Base-by-base conservation (phyloP, 2,329 filamentous ascomycete species). In the Clarireedia paspali region DNA sequence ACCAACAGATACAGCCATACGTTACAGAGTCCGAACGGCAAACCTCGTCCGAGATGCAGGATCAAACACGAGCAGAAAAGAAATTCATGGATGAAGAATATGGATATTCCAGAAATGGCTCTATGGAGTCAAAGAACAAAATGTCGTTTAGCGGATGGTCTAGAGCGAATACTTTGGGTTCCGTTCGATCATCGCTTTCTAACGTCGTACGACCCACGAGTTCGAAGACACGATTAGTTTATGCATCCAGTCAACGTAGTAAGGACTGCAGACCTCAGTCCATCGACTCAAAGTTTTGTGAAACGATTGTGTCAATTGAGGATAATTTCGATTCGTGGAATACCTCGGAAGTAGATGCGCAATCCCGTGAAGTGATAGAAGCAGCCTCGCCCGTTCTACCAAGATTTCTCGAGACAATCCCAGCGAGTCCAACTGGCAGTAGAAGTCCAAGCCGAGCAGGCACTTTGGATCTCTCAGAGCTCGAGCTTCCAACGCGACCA, bases 261-360 rank as follows among this genome's bases (percentile, higher is more conserved):
- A 64, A 66, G 7, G 53, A 61, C 23, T 71, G 72, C 24, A 73
- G 79, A 23, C 55, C 75, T 2, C 62, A 71, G 6, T 84, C 82
- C 1, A 67, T 78, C 9, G 77, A 80, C 5, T 79, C 78, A 0
- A 68, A 64, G 12, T 57, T 61, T 42, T 60, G 58, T 20, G 64
- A 64, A 38, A 60, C 57, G 23, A 59, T 46, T 24, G 40, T 59
- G 24, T 68, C 14, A 15, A 56, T 60, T 27, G 78, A 80, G n/a
- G 84, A 87, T 59, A 80, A 81, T 1, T 89, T 90, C 64, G 87
- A 89, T 63, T 83, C 79, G 2, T 90, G 87, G 87, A 86, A 90
- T 64, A 88, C 84, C 0, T 87, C 84, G 0, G 75, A 77, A 0
- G 83, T 89, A 2, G 84, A 86, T 62, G 72, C 79, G 2, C 80